These are phyloP conservation scores for Echites panduratus DNA, from an alignment of 257 asterid genomes.

Conservation along the genomic window DNA sequence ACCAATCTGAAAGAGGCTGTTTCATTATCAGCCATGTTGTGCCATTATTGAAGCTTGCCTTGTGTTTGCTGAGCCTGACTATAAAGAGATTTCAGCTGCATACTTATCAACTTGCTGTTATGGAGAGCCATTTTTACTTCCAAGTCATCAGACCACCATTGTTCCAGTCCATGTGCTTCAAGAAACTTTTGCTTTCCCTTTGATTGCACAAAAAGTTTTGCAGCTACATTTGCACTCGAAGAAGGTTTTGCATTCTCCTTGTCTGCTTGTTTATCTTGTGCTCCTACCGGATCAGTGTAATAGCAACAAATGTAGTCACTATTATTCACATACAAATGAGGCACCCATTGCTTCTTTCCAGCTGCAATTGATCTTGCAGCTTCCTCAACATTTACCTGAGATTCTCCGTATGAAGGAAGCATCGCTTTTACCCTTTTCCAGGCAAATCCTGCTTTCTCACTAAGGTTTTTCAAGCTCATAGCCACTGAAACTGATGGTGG, in stretches of 20 bases:
- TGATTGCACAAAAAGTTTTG: slow-evolving; percentile 72
- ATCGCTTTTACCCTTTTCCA: slow-evolving; percentile 70
- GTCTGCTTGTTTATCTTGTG: slow-evolving; percentile 24
- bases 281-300: slow-evolving; percentile 55
- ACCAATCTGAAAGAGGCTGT: not conserved
- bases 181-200: slow-evolving; percentile 92
- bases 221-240: slow-evolving; percentile 30
- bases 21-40: not conserved
- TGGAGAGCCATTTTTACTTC: slow-evolving; percentile 65
- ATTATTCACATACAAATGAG: slow-evolving; percentile 81
- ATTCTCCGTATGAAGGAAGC: slow-evolving; percentile 46
- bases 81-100: slow-evolving; percentile 84
- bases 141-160: slow-evolving; percentile 98
- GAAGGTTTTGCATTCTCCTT: slow-evolving; percentile 66
- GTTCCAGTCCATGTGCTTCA: slow-evolving; percentile 96
- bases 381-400: slow-evolving; percentile 18
- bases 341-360: slow-evolving; percentile 75
- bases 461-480: slow-evolving; percentile 57
- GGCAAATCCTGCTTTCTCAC: slow-evolving; percentile 65
- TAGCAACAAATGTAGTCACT: slow-evolving; percentile 92
- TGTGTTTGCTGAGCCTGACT: slow-evolving; percentile 46
- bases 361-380: slow-evolving; percentile 20
- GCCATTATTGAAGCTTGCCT: slow-evolving; percentile 27
- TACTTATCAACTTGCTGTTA: slow-evolving; percentile 77
- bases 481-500: slow-evolving; percentile 95